Base-by-base conservation (phyloP, 2,329 filamentous ascomycete species). In the Celoporthe dispersa region DNA sequence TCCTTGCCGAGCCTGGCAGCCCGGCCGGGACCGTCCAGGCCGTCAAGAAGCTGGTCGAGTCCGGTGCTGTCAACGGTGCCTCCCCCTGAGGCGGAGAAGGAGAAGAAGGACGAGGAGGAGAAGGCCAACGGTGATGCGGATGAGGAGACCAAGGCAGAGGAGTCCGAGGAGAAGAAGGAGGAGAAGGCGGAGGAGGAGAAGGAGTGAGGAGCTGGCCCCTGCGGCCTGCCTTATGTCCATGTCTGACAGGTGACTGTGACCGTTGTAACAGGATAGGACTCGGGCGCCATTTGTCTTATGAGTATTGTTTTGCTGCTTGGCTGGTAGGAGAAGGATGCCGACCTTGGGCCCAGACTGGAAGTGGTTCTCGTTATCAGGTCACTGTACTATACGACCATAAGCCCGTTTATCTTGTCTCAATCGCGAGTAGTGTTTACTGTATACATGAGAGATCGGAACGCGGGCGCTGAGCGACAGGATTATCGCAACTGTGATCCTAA, bases 21-120 rank as follows among this genome's bases (percentile, higher is more conserved):
- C 94, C 95, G 11, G 89, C 89, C 71, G 90, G 87, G 12, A 98
- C 95, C 6, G 86, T 95, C 37, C 89, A 92, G 22, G 89, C 90
- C 33, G 94, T 96, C 31, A 90, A 90, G 84, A 88, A 88, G 77
- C 81, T 97, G 57, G 88, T 94, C 37, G 84, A 85, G 68, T 81
- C 81, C 66, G 76, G 82, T 51, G 79, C 74, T 39, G 78, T 73
- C 19, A 73, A 68, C 14, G 75, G 75, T 33, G 75, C 62, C n/a
- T 41, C 77, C 72, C 53, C 71, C 66, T 3, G 72, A 71, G 61
- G 72, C 69, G 44, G 72, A 72, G 68, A 59, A 73, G 53, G 73
- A 64, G 65, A 74, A 71, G 68, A 73, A 69, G 31, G 74, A 75
- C 64, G 75, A 77, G 44, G 72, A 77, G 65, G 41, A 63, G 67